These are phyloP conservation scores for Cytospora piceae DNA, from an alignment of 2,329 filamentous ascomycete genomes.

Conservation along the genomic window DNA sequence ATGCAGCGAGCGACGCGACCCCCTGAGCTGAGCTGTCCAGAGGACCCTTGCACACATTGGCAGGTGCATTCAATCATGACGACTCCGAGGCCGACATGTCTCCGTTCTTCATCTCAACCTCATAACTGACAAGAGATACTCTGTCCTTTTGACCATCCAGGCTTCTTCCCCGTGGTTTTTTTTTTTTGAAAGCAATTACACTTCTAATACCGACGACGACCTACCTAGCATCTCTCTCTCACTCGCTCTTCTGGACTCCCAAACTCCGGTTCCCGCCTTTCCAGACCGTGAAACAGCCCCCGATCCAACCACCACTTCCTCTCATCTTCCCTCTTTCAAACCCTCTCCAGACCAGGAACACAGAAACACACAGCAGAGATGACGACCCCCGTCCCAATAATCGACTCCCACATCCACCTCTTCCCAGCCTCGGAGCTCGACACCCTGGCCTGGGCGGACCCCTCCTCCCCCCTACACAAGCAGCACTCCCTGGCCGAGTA, in stretches of 20 bases:
- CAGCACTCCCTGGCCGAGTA: conserved; percentile 71
- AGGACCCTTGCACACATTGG: neutral
- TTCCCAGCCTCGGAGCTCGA: conserved; percentile 71
- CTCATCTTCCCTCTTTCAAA: neutral
- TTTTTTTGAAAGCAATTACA: neutral
- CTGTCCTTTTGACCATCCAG: neutral
- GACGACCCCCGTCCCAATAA: conserved; percentile 56
- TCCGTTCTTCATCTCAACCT: neutral
- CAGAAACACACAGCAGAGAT: conserved; percentile 10
- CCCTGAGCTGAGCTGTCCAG: conserved; percentile 9
- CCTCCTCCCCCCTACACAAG: conserved; percentile 61
- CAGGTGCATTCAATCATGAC: neutral
- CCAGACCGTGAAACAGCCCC: neutral
- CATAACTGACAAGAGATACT: neutral
- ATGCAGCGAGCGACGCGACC: neutral
- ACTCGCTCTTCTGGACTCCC: neutral
- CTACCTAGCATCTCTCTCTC: neutral
- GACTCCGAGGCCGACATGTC: neutral
- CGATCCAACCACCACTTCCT: neutral
- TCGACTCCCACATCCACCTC: conserved; percentile 93
- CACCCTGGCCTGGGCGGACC: conserved; percentile 71
- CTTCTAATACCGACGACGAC: neutral
- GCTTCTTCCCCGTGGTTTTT: neutral
- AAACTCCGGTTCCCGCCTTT: neutral
- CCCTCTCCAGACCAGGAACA: neutral